Evolutionary conservation across 139 green algal genomes (phyloP).

Genomic region (Picochlorum costavermella): DNA sequence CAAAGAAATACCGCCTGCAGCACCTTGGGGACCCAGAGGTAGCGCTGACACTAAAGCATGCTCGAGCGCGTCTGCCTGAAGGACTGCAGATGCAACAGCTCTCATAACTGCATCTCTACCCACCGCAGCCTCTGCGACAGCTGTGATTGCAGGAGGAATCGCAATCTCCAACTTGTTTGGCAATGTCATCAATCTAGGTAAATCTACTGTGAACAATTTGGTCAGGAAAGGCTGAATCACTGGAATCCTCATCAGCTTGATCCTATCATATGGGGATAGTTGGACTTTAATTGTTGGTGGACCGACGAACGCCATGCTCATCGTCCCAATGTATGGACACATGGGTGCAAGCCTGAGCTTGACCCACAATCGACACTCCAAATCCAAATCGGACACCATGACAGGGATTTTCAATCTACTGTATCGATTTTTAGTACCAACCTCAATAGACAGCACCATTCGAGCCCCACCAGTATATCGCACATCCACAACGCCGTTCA

Average conservation of each 20-base stretch:
- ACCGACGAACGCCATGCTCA: constrained; percentile 84
- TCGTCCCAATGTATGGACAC: constrained; percentile 81
- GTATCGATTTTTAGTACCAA: constrained; percentile 21
- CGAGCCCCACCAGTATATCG: constrained; percentile 86
- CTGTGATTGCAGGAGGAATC: constrained; percentile 79
- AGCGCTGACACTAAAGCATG: constrained; percentile 71
- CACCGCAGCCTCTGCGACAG: constrained; percentile 83
- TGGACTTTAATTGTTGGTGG: constrained; percentile 84
- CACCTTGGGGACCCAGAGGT: constrained; percentile 70
- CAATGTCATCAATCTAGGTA: constrained; percentile 90
- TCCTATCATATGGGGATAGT: constrained; percentile 85
- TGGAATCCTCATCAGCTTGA: constrained; percentile 86
- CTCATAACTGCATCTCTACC: constrained; percentile 86
- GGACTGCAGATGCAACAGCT: constrained; percentile 73
- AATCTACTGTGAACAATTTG: constrained; percentile 82
- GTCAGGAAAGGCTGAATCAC: constrained; percentile 80
- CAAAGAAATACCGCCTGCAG: constrained; percentile 71
- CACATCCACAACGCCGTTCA: constrained; percentile 76
- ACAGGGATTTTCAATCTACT: constrained; percentile 52
- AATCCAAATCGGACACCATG: constrained; percentile 84
- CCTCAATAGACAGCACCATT: constrained; percentile 85
- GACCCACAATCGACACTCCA: constrained; percentile 88
- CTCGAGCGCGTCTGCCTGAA: constrained; percentile 80
- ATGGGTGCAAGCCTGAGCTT: constrained; percentile 89
- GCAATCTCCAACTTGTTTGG: constrained; percentile 81